Conservation (phyloP, 148 eudicot species). For the Beta vulgaris region DNA sequence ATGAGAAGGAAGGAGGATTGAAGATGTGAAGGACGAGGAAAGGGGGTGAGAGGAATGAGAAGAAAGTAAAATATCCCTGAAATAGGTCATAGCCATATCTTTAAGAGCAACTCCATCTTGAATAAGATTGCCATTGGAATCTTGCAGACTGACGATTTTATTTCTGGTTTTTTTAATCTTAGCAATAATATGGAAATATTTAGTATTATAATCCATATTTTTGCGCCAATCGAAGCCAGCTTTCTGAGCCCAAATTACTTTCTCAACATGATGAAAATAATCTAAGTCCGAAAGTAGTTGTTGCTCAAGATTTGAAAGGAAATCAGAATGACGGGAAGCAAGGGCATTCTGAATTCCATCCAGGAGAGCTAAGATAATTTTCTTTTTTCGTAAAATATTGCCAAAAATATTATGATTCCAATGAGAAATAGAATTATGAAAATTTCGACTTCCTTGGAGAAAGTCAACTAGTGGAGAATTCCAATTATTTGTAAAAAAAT, state of each 20-base stretch:
- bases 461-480: not conserved
- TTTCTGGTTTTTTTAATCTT: not conserved
- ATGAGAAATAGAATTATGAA: not conserved
- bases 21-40: no score
- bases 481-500: not conserved
- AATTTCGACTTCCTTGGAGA: accelerated
- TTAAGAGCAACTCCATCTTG: accelerated
- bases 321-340: not conserved
- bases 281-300: not conserved
- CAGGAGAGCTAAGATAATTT: not conserved
- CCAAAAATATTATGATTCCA: not conserved
- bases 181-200: not conserved
- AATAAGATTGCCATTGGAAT: not conserved
- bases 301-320: not conserved
- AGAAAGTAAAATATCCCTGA: not conserved
- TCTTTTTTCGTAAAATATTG: no score
- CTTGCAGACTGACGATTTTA: not conserved
- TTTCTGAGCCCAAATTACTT: not conserved
- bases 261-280: not conserved
- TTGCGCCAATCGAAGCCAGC: not conserved
- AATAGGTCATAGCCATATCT: not conserved
- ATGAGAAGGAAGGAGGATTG: no score
- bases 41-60: no score
- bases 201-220: not conserved
- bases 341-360: not conserved